Conservation (phyloP, 495 filamentous ascomycete species). For the Aspergillus asperescens region DNA sequence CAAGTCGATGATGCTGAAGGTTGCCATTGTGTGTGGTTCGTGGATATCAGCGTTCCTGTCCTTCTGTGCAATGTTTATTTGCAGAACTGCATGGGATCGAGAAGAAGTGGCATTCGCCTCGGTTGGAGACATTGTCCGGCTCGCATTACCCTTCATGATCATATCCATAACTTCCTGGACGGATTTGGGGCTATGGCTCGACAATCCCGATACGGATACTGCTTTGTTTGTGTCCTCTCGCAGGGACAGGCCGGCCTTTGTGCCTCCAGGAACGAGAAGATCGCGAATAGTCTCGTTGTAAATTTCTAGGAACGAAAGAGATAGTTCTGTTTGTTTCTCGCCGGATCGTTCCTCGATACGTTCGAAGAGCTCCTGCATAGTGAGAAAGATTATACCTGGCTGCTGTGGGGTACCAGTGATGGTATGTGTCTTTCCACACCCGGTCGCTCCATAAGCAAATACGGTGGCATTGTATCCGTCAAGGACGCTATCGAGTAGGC, state of each 20-base stretch:
- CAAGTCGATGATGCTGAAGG: conserved; percentile 94
- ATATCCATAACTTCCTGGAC: conserved; percentile 99
- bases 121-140: conserved; percentile 92
- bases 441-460: conserved; percentile 96
- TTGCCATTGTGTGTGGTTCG: conserved; percentile 97
- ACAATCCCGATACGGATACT: conserved; percentile 87
- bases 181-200: conserved; percentile 80
- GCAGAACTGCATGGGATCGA: conserved; percentile 95
- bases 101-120: conserved; percentile 98
- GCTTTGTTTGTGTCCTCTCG: conserved; percentile 92
- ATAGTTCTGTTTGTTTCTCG: conserved; percentile 85
- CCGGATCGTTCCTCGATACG: conserved; percentile 77
- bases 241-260: conserved; percentile 84
- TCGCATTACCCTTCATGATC: conserved; percentile 92
- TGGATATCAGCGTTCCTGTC: conserved; percentile 89
- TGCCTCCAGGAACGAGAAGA: conserved; percentile 77
- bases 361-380: conserved; percentile 98
- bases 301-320: conserved; percentile 95
- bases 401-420: conserved; percentile 92
- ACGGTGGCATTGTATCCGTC: conserved; percentile 99
- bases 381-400: conserved; percentile 96
- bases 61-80: conserved; percentile 92
- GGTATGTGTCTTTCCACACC: conserved; percentile 97
- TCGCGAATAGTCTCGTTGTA: conserved; percentile 99
- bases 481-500: conserved; percentile 85